Evolutionary conservation across 1,284 basidiomycete species (phyloP), one percentile per base, ranked within the genome.

Genomic region (Boletus hoseneyae): DNA sequence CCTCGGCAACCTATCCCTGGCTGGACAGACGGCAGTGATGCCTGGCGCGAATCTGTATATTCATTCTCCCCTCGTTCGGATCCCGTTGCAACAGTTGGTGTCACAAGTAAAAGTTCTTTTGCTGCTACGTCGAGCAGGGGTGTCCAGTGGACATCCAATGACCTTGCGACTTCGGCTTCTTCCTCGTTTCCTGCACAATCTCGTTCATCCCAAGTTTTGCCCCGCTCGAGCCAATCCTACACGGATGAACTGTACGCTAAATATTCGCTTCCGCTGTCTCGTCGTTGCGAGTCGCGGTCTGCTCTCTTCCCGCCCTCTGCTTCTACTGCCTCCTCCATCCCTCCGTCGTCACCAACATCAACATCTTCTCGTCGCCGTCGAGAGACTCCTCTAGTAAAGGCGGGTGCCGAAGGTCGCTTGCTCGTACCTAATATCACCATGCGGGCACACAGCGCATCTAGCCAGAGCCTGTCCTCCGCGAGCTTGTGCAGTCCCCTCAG

Each of bases 21-120:
- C 8, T 87, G 85, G 85, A 85, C 77, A 3, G 85, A 87, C 54
- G 79, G 83, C 41, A 76, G 73, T 18, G 71, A 80, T 48, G 79
- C 78, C 0, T 87, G 85, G 85, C 77, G 84, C 19, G 70, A 79
- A 1, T 71, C 71, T 9, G 75, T 84, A 3, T 87, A 87, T 65
- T 67, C 64, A 7, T 68, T 74, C 47, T 61, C 73, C 6, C 61
- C 68, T 3, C 70, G 70, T 5, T 60, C 60, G 49, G 62, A 69
- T 36, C 54, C 61, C 42, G 55, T 62, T 27, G 50, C 55, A 29
- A 54, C 54, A 12, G 58, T 60, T 44, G 55, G 62, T 10, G 45
- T 36, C 9, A 32, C 55, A 11, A 53, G 53, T n/a, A 70, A 67
- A 50, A 64, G 73, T 0, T 73, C 78, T 1, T 77, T 75, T 56